Conservation (phyloP, 768 basidiomycete species). For the Hypsizygus marmoreus region DNA sequence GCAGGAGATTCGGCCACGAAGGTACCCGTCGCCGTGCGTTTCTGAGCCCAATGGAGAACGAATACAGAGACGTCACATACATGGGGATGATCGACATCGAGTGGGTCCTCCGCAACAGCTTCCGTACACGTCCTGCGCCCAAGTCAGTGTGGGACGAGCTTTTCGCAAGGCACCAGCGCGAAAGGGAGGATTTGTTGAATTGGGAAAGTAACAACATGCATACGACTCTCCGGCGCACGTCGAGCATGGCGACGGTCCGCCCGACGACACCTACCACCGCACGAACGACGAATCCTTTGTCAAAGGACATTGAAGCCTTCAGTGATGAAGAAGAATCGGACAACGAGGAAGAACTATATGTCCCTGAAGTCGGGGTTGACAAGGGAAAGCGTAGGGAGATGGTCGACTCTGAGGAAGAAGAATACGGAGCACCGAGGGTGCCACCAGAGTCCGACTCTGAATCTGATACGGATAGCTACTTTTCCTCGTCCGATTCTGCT, state of each 20-base stretch:
- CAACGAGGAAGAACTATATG: too few relatives aligned
- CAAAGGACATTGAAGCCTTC: too few relatives aligned
- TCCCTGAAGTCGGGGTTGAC: too few relatives aligned
- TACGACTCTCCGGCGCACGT: background rate
- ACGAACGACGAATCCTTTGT: background rate
- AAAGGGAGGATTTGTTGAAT: constrained; percentile 54
- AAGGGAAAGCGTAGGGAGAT: too few relatives aligned
- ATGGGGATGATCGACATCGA: constrained; percentile 65
- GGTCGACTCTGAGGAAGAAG: too few relatives aligned
- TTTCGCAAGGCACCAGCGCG: constrained; percentile 54
- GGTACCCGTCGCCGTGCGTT: constrained; percentile 61
- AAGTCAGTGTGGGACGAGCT: constrained; percentile 64
- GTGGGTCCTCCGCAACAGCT: constrained; percentile 41
- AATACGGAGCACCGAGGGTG: too few relatives aligned
- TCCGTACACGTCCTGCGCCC: constrained; percentile 29
- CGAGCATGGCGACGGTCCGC: constrained; percentile 4
- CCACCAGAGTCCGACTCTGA: too few relatives aligned
- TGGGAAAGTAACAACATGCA: constrained; percentile 43
- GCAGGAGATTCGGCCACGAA: constrained; percentile 62
- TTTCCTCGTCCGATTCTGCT: constrained; percentile 2
- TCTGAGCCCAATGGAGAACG: constrained; percentile 39
- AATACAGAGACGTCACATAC: constrained; percentile 64
- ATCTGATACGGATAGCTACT: background rate
- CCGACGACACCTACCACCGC: constrained; percentile 8
- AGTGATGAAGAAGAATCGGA: too few relatives aligned